Evolutionary conservation across 2,329 filamentous ascomycete species (phyloP).

Genomic region (Aureobasidium lini): DNA sequence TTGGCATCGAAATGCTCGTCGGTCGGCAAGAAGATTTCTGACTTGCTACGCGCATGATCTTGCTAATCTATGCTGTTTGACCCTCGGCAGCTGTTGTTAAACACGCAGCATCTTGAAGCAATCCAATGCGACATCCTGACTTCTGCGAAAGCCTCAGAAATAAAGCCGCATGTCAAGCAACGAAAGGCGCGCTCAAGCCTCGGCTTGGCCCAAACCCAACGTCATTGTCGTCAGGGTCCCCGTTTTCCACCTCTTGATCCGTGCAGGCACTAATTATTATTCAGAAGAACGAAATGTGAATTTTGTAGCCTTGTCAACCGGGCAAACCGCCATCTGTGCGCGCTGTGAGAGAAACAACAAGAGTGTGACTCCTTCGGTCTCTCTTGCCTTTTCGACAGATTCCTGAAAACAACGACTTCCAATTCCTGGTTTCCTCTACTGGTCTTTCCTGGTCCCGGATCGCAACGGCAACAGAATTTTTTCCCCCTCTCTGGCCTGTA

Average conservation of each 20-base stretch:
- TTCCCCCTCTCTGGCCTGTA: neutral
- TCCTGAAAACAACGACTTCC: too few species aligned
- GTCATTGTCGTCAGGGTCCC: conserved; percentile 3
- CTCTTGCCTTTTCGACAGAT: neutral
- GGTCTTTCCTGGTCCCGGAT: neutral
- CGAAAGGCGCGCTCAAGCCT: neutral
- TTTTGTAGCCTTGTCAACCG: conserved; percentile 9
- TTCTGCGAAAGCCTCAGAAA: neutral
- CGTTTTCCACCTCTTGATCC: neutral
- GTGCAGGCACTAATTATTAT: conserved; percentile 7
- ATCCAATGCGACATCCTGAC: neutral
- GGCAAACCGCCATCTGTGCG: conserved; percentile 5
- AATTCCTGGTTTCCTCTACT: neutral
- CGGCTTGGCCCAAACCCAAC: neutral
- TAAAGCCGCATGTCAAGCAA: conserved; percentile 5
- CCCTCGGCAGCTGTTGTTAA: neutral
- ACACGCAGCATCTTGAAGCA: neutral
- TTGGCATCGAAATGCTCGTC: neutral
- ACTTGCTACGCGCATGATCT: neutral
- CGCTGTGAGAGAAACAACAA: neutral
- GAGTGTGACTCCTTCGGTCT: neutral
- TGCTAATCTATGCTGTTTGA: too few species aligned
- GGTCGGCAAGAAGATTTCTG: neutral
- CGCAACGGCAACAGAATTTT: neutral
- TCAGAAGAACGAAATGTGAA: neutral